phyloP scores from a whole-genome alignment of 2,329 filamentous ascomycete genomes.

The Samsoniella hepiali region DNA sequence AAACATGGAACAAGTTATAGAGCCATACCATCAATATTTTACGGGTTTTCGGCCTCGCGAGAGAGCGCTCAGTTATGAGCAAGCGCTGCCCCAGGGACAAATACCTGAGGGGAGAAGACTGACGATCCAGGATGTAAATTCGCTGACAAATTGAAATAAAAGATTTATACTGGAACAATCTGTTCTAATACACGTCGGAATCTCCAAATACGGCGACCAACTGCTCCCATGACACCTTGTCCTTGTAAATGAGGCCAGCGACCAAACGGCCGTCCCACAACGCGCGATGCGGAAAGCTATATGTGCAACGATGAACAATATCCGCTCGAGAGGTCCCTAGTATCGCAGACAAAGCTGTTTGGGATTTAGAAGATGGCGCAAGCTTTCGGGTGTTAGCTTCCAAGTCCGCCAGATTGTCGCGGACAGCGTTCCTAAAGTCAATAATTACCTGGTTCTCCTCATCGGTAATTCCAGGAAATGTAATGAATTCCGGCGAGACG shows the following conservation, averaged over 20 bases:
- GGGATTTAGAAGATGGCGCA: neutral
- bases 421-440: neutral
- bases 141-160: no score
- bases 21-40: no score
- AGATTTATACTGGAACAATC: no score
- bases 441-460: neutral
- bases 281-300: conserved; percentile 21
- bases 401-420: neutral
- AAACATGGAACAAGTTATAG: no score
- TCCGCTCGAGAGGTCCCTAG: conserved; percentile 24
- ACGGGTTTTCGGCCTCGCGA: no score
- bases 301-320: conserved; percentile 24
- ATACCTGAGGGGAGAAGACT: no score
- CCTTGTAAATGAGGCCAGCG: conserved; percentile 24
- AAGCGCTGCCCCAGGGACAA: no score
- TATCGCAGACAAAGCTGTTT: conserved; percentile 25
- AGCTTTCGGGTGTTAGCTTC: neutral
- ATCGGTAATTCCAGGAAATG: neutral
- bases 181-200: neutral
- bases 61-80: no score
- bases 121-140: no score
- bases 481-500: no score
- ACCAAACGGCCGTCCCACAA: conserved; percentile 23
- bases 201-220: conserved; percentile 24
- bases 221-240: conserved; percentile 26